Evolutionary conservation across 2,329 filamentous ascomycete species (phyloP).

Genomic region (Diaporthe aspalathi): DNA sequence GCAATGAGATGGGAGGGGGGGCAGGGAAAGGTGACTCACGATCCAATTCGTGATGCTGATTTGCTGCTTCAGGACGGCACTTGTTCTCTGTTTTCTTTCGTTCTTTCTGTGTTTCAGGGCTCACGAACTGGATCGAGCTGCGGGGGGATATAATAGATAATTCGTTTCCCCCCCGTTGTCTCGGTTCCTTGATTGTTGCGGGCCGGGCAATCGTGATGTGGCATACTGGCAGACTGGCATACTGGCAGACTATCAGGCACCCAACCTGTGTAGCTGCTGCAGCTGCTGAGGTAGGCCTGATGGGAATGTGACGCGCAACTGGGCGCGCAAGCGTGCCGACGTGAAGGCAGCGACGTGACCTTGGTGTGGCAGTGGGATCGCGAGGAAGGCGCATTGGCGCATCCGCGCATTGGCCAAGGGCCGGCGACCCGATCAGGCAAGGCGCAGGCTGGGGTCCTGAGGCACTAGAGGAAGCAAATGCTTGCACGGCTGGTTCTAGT

Average conservation of each 20-base stretch:
- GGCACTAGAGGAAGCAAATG: too few relatives aligned
- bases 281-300: too few relatives aligned
- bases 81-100: too few relatives aligned
- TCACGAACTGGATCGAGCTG: constrained; percentile 8
- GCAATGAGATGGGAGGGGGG: constrained; percentile 11
- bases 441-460: background rate
- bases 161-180: too few relatives aligned
- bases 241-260: too few relatives aligned
- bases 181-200: background rate
- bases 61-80: constrained; percentile 2
- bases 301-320: too few relatives aligned
- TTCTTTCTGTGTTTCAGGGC: constrained; percentile 7
- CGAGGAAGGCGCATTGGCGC: constrained; percentile 24
- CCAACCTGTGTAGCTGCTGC: too few relatives aligned
- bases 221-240: too few relatives aligned
- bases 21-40: constrained; percentile 36
- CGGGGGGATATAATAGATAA: background rate
- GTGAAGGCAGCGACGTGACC: too few relatives aligned
- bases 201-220: constrained; percentile 14
- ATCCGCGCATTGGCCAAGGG: constrained; percentile 20
- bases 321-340: too few relatives aligned
- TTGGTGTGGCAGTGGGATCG: too few relatives aligned
- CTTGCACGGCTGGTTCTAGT: background rate
- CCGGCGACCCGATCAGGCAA: constrained; percentile 17
- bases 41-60: constrained; percentile 16